These are phyloP conservation scores for Friedmanniomyces simplex DNA, from an alignment of 495 filamentous ascomycete species.

Conservation along the genomic window DNA sequence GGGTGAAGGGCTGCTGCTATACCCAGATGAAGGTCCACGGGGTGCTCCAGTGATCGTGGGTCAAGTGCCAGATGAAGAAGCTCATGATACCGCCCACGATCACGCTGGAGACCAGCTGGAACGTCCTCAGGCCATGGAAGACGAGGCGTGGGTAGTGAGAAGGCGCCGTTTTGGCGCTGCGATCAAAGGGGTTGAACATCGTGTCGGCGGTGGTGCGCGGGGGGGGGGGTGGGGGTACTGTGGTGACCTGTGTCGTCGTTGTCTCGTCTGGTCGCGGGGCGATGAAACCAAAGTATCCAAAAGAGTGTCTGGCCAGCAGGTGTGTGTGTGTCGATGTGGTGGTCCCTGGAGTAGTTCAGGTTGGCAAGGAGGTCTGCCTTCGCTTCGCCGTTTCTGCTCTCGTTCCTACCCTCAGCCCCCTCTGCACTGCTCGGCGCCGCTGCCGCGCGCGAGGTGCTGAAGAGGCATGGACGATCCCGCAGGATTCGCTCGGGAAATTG, in stretches of 20 bases:
- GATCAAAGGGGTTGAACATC: conserved; percentile 17
- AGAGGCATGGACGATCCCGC: no score
- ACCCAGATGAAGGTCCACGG: conserved; percentile 60
- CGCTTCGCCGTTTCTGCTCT: no score
- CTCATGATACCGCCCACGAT: conserved; percentile 49
- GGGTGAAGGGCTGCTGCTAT: no score
- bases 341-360: no score
- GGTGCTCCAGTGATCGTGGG: conserved; percentile 38
- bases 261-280: background rate
- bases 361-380: no score
- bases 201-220: background rate
- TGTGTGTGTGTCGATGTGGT: background rate
- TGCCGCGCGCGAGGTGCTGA: no score
- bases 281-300: background rate
- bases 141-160: conserved; percentile 47
- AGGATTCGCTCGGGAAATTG: no score
- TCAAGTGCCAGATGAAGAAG: conserved; percentile 53
- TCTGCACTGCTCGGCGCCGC: no score
- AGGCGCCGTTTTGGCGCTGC: conserved; percentile 31
- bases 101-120: conserved; percentile 43
- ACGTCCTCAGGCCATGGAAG: conserved; percentile 47
- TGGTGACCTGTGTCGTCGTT: background rate
- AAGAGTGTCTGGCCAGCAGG: background rate
- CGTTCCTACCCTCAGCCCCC: no score
- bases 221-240: background rate